Conservation (phyloP, 2,329 filamentous ascomycete species). For the Phaeosphaeria sp. region DNA sequence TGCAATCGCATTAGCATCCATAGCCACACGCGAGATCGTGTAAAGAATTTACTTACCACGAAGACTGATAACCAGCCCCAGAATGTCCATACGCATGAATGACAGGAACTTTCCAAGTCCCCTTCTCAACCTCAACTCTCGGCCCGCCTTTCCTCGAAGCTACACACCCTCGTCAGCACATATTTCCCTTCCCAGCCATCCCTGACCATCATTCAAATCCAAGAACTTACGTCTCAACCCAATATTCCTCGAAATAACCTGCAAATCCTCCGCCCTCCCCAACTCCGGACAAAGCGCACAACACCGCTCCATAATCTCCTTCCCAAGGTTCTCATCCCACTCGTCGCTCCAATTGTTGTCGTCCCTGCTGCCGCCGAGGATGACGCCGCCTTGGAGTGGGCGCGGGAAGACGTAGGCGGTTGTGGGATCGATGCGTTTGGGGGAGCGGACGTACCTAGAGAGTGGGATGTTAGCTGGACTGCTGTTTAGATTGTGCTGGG, state of each 20-base stretch:
- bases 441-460: slow-evolving; percentile 47
- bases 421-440: slow-evolving; percentile 50
- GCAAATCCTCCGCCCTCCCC: slow-evolving; percentile 72
- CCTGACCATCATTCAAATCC: neutral
- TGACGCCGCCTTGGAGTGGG: slow-evolving; percentile 73
- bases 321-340: slow-evolving; percentile 77
- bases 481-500: no score
- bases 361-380: slow-evolving; percentile 84
- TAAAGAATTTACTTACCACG: slow-evolving; percentile 36
- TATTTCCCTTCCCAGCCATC: no score
- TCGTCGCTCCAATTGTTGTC: slow-evolving; percentile 80
- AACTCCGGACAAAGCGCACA: slow-evolving; percentile 72
- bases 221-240: slow-evolving; percentile 68
- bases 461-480: slow-evolving; percentile 1
- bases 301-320: slow-evolving; percentile 81
- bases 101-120: slow-evolving; percentile 61
- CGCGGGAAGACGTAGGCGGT: slow-evolving; percentile 56
- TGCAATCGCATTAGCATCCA: slow-evolving; percentile 10
- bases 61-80: slow-evolving; percentile 73
- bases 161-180: slow-evolving; percentile 10
- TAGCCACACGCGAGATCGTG: neutral
- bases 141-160: slow-evolving; percentile 74
- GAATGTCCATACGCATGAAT: slow-evolving; percentile 83
- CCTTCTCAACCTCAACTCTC: slow-evolving; percentile 73
- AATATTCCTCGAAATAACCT: slow-evolving; percentile 80